Conservation (phyloP, 176 grass and related monocot species). For the Oryza punctata region DNA sequence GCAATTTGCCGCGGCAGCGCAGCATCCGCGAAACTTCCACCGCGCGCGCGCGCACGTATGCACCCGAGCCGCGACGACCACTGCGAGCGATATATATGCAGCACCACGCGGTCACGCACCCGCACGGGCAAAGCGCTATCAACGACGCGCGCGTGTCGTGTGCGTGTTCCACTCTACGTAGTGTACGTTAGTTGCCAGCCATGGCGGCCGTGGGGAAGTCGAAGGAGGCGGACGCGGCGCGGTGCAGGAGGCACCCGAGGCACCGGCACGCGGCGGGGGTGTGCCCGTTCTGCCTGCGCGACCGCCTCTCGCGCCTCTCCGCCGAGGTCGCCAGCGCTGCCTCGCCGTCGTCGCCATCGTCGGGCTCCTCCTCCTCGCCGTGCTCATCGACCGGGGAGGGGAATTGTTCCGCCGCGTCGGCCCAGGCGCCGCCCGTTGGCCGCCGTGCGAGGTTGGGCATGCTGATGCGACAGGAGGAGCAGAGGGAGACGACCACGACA, state of each 20-base stretch:
- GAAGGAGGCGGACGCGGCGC: slow-evolving; percentile 38
- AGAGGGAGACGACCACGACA: not conserved
- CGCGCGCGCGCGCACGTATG: not conserved
- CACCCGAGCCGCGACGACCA: not conserved
- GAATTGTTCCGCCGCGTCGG: slow-evolving; percentile 25
- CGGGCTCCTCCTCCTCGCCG: slow-evolving; percentile 25
- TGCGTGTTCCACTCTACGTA: not conserved
- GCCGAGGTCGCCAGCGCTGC: slow-evolving; percentile 26
- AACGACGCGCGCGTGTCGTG: not conserved
- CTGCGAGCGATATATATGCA: slow-evolving; percentile 26
- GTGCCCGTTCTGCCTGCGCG: slow-evolving; percentile 84
- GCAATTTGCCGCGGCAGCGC: not conserved
- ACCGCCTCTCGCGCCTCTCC: slow-evolving; percentile 68
- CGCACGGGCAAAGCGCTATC: not conserved
- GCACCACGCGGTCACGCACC: slow-evolving; percentile 35
- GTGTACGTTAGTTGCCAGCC: not conserved
- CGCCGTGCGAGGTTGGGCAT: slow-evolving; percentile 46
- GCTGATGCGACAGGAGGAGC: slow-evolving; percentile 43
- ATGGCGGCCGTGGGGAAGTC: slow-evolving; percentile 34
- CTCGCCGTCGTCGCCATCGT: slow-evolving; percentile 41
- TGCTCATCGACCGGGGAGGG: slow-evolving; percentile 29
- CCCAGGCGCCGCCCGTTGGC: slow-evolving; percentile 4
- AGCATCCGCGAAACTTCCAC: slow-evolving; percentile 36
- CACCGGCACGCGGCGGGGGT: slow-evolving; percentile 67
- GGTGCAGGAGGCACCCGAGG: slow-evolving; percentile 76